phyloP scores from a whole-genome alignment of 2,329 filamentous ascomycete genomes.

The Sphaerostilbella broomeana region DNA sequence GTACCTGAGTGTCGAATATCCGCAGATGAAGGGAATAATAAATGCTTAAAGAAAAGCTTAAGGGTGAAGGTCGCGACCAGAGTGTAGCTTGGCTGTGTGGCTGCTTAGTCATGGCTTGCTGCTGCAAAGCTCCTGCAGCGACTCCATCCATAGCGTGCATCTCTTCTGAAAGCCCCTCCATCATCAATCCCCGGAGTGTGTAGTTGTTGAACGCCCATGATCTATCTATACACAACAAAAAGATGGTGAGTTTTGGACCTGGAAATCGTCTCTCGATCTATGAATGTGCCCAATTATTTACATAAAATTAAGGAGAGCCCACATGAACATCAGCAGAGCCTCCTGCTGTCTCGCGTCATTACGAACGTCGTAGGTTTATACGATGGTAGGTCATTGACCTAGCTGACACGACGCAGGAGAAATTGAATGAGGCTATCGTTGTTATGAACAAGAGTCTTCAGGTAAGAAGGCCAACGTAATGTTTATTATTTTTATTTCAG shows the following conservation, averaged over 20 bases:
- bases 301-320: conserved; percentile 95
- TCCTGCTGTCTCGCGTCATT: conserved; percentile 90
- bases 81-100: background rate
- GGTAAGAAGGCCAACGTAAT: conserved; percentile 35
- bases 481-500: background rate
- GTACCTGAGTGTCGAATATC: background rate
- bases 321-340: conserved; percentile 93
- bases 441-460: conserved; percentile 90
- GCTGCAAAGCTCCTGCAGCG: conserved; percentile 1
- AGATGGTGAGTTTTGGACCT: too few species aligned
- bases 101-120: conserved; percentile 6
- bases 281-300: too few species aligned
- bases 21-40: background rate
- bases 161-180: conserved; percentile 3
- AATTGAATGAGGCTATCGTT: conserved; percentile 89
- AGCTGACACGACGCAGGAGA: conserved; percentile 58
- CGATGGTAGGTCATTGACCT: background rate
- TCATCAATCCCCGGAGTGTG: too few species aligned
- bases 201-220: too few species aligned
- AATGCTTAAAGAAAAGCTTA: background rate
- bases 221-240: background rate
- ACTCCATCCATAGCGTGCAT: too few species aligned
- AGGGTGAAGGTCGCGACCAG: background rate
- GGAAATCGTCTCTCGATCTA: too few species aligned
- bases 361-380: conserved; percentile 75